phyloP scores from a whole-genome alignment of 2,329 filamentous ascomycete genomes.

The Myriosclerotinia curreyana region DNA sequence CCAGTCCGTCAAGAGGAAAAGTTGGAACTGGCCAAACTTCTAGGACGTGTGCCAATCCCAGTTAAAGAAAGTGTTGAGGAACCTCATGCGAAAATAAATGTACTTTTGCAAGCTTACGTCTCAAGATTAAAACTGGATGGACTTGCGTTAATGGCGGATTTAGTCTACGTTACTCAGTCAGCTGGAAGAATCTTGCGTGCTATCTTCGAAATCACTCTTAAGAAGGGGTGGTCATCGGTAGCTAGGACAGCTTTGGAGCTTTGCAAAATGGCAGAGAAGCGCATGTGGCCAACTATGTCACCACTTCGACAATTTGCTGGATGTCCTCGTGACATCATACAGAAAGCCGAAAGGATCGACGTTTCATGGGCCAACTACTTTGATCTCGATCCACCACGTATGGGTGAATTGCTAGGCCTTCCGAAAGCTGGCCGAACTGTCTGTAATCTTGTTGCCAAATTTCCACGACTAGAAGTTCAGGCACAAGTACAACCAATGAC shows the following conservation, averaged over 20 bases:
- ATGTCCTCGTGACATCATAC: constrained; percentile 80
- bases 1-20: constrained; percentile 97
- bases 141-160: constrained; percentile 92
- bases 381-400: constrained; percentile 90
- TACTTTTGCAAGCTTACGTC: constrained; percentile 93
- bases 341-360: constrained; percentile 92
- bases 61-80: constrained; percentile 98
- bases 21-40: constrained; percentile 86
- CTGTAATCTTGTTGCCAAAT: constrained; percentile 84
- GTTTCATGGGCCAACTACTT: constrained; percentile 94
- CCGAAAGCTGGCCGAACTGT: constrained; percentile 84
- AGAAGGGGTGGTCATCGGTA: constrained; percentile 93
- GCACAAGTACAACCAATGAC: constrained; percentile 95
- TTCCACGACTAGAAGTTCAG: constrained; percentile 87
- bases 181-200: constrained; percentile 93
- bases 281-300: constrained; percentile 99
- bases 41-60: constrained; percentile 87
- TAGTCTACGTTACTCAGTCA: constrained; percentile 98
- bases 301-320: constrained; percentile 85
- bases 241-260: constrained; percentile 89
- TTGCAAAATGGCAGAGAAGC: constrained; percentile 98
- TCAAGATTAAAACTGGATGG: constrained; percentile 92
- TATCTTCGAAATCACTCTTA: constrained; percentile 95
- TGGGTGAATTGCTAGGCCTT: constrained; percentile 91
- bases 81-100: constrained; percentile 96